Base-by-base conservation (phyloP, 371 early-diverging fungal species). In the Syncephalastrum sp. region DNA sequence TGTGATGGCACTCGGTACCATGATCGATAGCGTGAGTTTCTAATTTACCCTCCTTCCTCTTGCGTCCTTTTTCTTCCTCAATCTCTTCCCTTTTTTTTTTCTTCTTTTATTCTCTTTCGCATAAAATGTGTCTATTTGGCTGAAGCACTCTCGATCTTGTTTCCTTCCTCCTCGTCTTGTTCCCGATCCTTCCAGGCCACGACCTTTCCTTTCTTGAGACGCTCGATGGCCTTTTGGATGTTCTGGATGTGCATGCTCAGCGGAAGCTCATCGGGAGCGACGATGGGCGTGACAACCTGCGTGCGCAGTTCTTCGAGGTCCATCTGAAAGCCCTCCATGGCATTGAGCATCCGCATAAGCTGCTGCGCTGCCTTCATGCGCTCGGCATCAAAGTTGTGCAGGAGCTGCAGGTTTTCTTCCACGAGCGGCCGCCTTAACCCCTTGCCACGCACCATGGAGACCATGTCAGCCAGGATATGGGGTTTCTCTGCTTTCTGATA, bases 1-100 rank as follows among this genome's bases (percentile, higher is more conserved):
- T 72, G 94, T 97, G 1, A 95, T 95, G 77, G 88, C 93, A 45
- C 78, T 96, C 57, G 96, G 91, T 16, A 88, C 94, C 6, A 94
- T 95, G 87, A 79, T 97, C 50, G 94, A 97, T 75, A 85, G 90
- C 53, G 86, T 86, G 50, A 82, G 84, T 60, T 90, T 90, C 54
- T 84, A 82, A 77, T 33, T 33, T 33, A 33, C 38, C 38, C 38
- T 33, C 8, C 38, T 10, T 33, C 38, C 38, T 12, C 38, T 33
- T 33, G 38, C 12, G 38, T 33, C 38, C 38, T 33, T 33, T 33
- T 33, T 10, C 38, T 33, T 33, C 38, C 38, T 33, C 21, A 2
- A 21, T 21, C 38, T 33, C 8, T 33, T 33, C 5, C 12, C 5
- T 33, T 33, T 10, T 33, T 10, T 10, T 10, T 3, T 33, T 12